Conservation (phyloP, 306 rosid species). For the Cicer chorassanicum region DNA sequence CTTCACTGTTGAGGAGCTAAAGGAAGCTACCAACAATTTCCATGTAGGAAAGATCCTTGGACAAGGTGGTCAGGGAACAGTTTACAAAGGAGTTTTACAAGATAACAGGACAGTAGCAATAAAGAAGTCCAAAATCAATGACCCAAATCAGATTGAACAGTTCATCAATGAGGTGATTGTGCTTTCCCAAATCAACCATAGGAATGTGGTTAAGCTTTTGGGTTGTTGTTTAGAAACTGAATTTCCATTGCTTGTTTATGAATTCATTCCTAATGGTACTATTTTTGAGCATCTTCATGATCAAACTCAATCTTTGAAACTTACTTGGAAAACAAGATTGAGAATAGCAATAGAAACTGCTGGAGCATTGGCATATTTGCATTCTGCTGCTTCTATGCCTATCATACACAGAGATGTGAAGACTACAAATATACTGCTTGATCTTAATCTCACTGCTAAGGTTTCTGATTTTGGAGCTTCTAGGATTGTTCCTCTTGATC, state of each 20-base stretch:
- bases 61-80: constrained; percentile 54
- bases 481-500: constrained; percentile 54
- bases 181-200: constrained; percentile 56
- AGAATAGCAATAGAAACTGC: constrained; percentile 42
- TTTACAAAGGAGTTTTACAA: constrained; percentile 50
- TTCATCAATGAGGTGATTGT: constrained; percentile 60
- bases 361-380: constrained; percentile 39
- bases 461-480: constrained; percentile 65
- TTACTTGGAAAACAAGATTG: constrained; percentile 30
- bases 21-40: constrained; percentile 54
- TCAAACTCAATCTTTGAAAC: neutral
- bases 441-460: constrained; percentile 46
- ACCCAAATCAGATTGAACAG: constrained; percentile 49
- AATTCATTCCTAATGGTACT: constrained; percentile 38
- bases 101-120: constrained; percentile 48
- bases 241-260: constrained; percentile 45
- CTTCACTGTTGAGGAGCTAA: constrained; percentile 43
- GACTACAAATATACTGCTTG: constrained; percentile 43
- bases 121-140: constrained; percentile 53
- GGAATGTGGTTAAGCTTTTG: constrained; percentile 57
- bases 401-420: constrained; percentile 52
- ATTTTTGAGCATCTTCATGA: constrained; percentile 34
- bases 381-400: constrained; percentile 37
- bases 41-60: constrained; percentile 48
- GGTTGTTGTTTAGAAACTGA: constrained; percentile 50